phyloP scores from a whole-genome alignment of 1,139 yeast species.

The Suhomyces wounanorum region DNA sequence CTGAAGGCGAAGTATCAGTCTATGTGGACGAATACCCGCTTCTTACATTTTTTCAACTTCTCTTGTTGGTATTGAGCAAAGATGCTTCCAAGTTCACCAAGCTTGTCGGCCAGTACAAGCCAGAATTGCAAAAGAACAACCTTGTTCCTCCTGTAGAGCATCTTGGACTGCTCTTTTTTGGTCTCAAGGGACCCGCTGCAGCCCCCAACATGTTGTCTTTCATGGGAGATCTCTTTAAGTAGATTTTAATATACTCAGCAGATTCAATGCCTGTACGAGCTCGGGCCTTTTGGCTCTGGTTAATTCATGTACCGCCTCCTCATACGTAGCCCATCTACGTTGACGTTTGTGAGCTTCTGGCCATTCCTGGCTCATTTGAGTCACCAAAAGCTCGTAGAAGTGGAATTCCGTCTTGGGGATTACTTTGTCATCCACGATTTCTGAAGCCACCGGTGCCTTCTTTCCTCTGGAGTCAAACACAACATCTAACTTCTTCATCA shows the following conservation, averaged over 20 bases:
- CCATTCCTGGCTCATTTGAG: slow-evolving; percentile 59
- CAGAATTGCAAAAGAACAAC: slow-evolving; percentile 30
- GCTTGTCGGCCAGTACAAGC: slow-evolving; percentile 49
- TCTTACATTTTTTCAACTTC: slow-evolving; percentile 69
- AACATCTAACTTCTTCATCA: slow-evolving; percentile 57
- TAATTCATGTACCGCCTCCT: slow-evolving; percentile 71
- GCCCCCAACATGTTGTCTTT: slow-evolving; percentile 67
- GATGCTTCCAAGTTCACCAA: slow-evolving; percentile 50
- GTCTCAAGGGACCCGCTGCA: slow-evolving; percentile 21
- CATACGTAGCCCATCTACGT: slow-evolving; percentile 74
- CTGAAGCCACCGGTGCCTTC: slow-evolving; percentile 50
- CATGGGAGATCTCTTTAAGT: slow-evolving; percentile 76
- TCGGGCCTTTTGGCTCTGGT: slow-evolving; percentile 65
- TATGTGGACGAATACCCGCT: slow-evolving; percentile 35
- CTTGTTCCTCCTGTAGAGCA: slow-evolving; percentile 49
- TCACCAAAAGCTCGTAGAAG: slow-evolving; percentile 73
- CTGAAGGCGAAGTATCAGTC: slow-evolving; percentile 20
- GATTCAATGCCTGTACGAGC: slow-evolving; percentile 62
- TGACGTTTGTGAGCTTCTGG: slow-evolving; percentile 69
- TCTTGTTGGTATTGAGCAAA: slow-evolving; percentile 63
- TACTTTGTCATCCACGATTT: slow-evolving; percentile 38
- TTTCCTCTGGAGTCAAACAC: slow-evolving; percentile 71
- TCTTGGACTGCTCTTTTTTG: slow-evolving; percentile 46
- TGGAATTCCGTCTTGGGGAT: slow-evolving; percentile 80
- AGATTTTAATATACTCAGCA: slow-evolving; percentile 40